Percentiles rank a stretch among this genome's conserved stretches.
phyloP scores from a whole-genome alignment of 306 rosid species.

The Glycine soja region DNA sequence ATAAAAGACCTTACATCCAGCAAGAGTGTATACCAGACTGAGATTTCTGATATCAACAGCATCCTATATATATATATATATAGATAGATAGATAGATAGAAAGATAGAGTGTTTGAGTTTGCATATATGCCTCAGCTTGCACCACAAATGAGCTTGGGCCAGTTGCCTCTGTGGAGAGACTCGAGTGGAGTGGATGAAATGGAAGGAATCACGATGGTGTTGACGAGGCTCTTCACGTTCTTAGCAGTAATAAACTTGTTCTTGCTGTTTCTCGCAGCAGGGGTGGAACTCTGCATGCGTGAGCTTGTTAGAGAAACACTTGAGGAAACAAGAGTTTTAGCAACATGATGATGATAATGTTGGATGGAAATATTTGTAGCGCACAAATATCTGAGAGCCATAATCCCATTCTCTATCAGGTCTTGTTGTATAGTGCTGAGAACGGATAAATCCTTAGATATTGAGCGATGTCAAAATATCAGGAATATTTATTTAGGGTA shows the following conservation, averaged over 20 bases:
- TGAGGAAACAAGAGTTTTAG: neutral
- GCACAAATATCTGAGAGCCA: constrained; percentile 60
- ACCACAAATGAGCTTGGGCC: constrained; percentile 64
- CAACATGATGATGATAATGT: constrained; percentile 16
- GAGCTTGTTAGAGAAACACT: constrained; percentile 1
- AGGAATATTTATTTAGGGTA: no score
- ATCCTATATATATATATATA: constrained; percentile 53
- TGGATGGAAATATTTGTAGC: constrained; percentile 40
- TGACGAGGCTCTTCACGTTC: constrained; percentile 39
- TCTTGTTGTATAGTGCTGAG: neutral
- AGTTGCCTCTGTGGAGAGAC: constrained; percentile 54
- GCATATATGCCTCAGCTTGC: constrained; percentile 72
- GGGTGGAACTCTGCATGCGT: no score
- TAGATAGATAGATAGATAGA: no score
- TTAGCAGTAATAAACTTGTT: neutral
- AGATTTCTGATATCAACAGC: constrained; percentile 89
- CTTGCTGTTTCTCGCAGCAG: neutral
- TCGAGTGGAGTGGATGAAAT: constrained; percentile 60
- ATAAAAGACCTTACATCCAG: constrained; percentile 67
- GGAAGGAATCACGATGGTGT: constrained; percentile 41
- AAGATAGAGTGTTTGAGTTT: neutral
- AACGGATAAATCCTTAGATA: neutral
- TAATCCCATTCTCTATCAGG: neutral
- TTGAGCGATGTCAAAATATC: neutral
- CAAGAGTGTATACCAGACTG: constrained; percentile 89